Evolutionary conservation across 805 yeast species (phyloP).

Genomic region (Wickerhamomyces silvicola): DNA sequence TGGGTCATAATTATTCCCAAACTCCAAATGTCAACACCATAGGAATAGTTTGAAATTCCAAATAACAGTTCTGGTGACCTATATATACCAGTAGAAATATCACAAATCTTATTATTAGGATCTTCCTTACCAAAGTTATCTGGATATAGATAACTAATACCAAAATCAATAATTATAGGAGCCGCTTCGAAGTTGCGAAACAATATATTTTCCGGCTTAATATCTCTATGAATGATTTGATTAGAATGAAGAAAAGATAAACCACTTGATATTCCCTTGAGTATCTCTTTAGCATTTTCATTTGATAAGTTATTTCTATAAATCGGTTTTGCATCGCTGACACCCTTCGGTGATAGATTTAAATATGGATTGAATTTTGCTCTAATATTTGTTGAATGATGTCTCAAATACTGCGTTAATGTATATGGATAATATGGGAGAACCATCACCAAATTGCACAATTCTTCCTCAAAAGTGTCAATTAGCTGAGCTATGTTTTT

Average conservation of each 20-base stretch:
- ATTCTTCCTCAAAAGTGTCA: conserved; percentile 17
- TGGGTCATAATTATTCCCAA: conserved; percentile 56
- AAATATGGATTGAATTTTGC: conserved; percentile 29
- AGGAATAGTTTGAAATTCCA: conserved; percentile 47
- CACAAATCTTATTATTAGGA: conserved; percentile 36
- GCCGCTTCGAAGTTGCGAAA: conserved; percentile 29
- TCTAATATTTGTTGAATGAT: conserved; percentile 22
- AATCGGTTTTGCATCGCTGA: neutral
- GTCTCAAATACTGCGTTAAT: conserved; percentile 29
- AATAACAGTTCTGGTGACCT: conserved; percentile 72
- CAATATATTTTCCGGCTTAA: conserved; percentile 77
- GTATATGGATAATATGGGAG: conserved; percentile 35
- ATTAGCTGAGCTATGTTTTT: conserved; percentile 17
- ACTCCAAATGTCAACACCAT: conserved; percentile 66
- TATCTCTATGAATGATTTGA: conserved; percentile 86
- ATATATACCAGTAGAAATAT: conserved; percentile 57
- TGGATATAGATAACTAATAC: conserved; percentile 31
- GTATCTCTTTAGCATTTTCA: conserved; percentile 21
- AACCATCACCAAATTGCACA: conserved; percentile 33
- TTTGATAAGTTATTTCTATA: conserved; percentile 12
- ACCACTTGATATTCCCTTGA: conserved; percentile 37
- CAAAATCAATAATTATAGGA: conserved; percentile 37
- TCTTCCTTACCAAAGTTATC: conserved; percentile 60
- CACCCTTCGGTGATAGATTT: conserved; percentile 11
- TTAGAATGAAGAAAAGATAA: conserved; percentile 59